Evolutionary conservation across 129 eudicot genomes (phyloP).

Genomic region (Pittosporum tobira): DNA sequence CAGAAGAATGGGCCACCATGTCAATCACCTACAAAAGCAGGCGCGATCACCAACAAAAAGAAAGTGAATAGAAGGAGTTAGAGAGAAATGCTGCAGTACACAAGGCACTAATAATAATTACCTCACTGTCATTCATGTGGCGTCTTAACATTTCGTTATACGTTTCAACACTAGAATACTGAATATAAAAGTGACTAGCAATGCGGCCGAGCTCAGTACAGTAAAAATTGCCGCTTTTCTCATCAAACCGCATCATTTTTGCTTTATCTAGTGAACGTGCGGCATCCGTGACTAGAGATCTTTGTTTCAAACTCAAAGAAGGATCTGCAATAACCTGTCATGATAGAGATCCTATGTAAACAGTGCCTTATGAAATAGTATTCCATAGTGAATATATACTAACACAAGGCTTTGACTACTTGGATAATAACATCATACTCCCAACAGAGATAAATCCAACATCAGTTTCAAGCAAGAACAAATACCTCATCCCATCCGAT

Average conservation of each 20-base stretch:
- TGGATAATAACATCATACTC: no score
- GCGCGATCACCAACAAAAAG: background rate
- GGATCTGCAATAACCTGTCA: slow-evolving; percentile 91
- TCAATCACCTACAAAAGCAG: slow-evolving; percentile 64
- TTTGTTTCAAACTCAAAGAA: slow-evolving; percentile 82
- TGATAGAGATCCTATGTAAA: slow-evolving; percentile 10
- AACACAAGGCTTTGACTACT: no score
- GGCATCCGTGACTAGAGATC: slow-evolving; percentile 85
- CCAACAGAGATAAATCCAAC: background rate
- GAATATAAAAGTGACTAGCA: slow-evolving; percentile 98
- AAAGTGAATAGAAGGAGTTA: no score
- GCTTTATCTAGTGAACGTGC: slow-evolving; percentile 99
- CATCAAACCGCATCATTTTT: slow-evolving; percentile 99
- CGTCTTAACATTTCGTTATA: slow-evolving; percentile 92
- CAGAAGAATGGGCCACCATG: slow-evolving; percentile 98
- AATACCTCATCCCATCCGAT: slow-evolving; percentile 99
- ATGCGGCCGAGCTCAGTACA: slow-evolving; percentile 99
- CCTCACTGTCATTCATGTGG: slow-evolving; percentile 97
- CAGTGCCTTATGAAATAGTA: background rate
- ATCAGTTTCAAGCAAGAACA: background rate
- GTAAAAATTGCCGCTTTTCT: slow-evolving; percentile 95
- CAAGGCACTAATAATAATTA: slow-evolving; percentile 21
- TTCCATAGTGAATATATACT: no score
- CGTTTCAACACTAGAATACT: slow-evolving; percentile 97
- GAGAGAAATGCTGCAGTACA: background rate